Conservation (phyloP, 2,329 filamentous ascomycete species). For the Fusarium caatingaense region DNA sequence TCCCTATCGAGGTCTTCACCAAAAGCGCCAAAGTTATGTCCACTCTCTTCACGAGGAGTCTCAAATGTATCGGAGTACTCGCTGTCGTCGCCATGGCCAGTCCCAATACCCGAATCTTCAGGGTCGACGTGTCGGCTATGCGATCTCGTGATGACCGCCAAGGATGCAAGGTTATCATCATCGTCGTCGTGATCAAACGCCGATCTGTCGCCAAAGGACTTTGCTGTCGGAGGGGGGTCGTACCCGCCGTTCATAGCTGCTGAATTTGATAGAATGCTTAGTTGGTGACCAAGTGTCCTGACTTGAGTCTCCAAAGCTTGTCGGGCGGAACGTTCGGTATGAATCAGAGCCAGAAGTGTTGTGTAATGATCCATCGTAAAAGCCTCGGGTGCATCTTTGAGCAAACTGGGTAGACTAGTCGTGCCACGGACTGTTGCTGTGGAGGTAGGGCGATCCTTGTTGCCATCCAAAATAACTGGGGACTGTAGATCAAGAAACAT, state of each 20-base stretch:
- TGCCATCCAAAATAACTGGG: conserved; percentile 4
- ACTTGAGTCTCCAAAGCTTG: conserved; percentile 68
- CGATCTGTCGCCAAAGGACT: conserved; percentile 54
- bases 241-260: conserved; percentile 35
- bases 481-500: conserved; percentile 53
- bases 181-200: conserved; percentile 59
- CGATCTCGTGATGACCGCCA: conserved; percentile 24
- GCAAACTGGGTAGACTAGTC: conserved; percentile 57
- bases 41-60: conserved; percentile 62
- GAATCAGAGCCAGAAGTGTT: conserved; percentile 63
- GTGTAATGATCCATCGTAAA: conserved; percentile 61
- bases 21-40: conserved; percentile 54
- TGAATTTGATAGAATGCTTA: conserved; percentile 60
- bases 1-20: conserved; percentile 58
- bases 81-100: conserved; percentile 55
- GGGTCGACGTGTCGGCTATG: conserved; percentile 43
- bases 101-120: conserved; percentile 54
- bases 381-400: conserved; percentile 48
- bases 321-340: conserved; percentile 67
- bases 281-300: conserved; percentile 61
- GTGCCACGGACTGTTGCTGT: conserved; percentile 61
- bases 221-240: conserved; percentile 51
- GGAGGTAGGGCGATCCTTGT: conserved; percentile 54
- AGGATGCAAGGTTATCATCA: conserved; percentile 49
- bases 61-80: conserved; percentile 62